Evolutionary conservation across 2,329 filamentous ascomycete species (phyloP).

Genomic region (Penicillium sp.): DNA sequence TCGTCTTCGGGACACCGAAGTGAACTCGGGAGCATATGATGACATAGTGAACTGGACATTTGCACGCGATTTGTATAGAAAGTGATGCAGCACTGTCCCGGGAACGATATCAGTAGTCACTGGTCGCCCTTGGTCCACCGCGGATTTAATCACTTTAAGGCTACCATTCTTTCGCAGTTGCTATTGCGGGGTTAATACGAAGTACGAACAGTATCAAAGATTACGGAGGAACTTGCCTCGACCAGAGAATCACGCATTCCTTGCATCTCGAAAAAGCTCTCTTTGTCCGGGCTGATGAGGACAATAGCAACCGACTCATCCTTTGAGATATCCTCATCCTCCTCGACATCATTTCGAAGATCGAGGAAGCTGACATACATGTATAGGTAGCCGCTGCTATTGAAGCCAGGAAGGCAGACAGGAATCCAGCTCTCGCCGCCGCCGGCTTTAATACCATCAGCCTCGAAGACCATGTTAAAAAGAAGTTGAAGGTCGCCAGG

Average conservation of each 20-base stretch:
- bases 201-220: conserved; percentile 17
- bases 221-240: conserved; percentile 45
- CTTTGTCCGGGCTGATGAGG: conserved; percentile 88
- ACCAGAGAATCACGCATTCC: conserved; percentile 68
- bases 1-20: conserved; percentile 62
- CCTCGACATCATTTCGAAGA: conserved; percentile 55
- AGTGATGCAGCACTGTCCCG: conserved; percentile 81
- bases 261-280: conserved; percentile 89
- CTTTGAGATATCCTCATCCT: conserved; percentile 47
- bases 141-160: conserved; percentile 73
- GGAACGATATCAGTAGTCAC: conserved; percentile 75
- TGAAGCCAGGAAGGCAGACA: conserved; percentile 93
- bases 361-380: conserved; percentile 99
- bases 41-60: conserved; percentile 98
- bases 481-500: conserved; percentile 94
- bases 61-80: conserved; percentile 89
- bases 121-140: conserved; percentile 73
- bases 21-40: conserved; percentile 72
- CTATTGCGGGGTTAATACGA: conserved; percentile 38
- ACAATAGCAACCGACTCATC: conserved; percentile 86
- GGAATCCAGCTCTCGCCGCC: conserved; percentile 99
- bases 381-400: conserved; percentile 94
- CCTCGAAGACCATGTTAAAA: conserved; percentile 99
- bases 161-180: conserved; percentile 77
- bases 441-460: conserved; percentile 85